Conservation (phyloP, 1,139 yeast genomes). For the Nakaseomyces sp. region DNA sequence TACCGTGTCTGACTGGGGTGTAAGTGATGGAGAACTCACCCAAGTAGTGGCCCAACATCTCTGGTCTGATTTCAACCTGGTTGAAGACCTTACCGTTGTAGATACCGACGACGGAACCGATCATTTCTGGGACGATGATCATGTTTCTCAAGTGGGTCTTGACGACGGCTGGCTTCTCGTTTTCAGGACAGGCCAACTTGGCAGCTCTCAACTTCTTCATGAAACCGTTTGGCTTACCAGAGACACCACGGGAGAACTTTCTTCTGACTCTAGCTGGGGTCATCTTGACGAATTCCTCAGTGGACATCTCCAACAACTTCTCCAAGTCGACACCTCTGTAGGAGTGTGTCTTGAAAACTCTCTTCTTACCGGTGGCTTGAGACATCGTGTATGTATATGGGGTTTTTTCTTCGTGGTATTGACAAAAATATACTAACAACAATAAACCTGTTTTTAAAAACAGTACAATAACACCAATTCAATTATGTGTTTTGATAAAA, state of each 20-base stretch:
- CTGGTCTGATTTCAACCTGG: conserved; percentile 98
- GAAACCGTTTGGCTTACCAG: conserved; percentile 92
- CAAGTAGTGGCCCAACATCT: conserved; percentile 99
- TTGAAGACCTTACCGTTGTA: conserved; percentile 99
- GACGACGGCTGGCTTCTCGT: conserved; percentile 96
- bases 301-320: conserved; percentile 87
- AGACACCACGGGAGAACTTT: conserved; percentile 97
- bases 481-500: no score
- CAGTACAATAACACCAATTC: no score
- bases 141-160: conserved; percentile 99
- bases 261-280: conserved; percentile 99
- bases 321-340: conserved; percentile 98
- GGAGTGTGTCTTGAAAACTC: conserved; percentile 93
- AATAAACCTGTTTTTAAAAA: background rate
- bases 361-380: conserved; percentile 47
- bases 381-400: conserved; percentile 24
- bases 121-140: conserved; percentile 99
- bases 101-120: conserved; percentile 96
- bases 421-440: background rate
- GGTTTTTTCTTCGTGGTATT: background rate
- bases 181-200: conserved; percentile 82
- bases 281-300: conserved; percentile 94
- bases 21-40: conserved; percentile 99
- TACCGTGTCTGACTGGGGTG: conserved; percentile 99
- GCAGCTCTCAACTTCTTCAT: conserved; percentile 98